Evolutionary conservation across 192 early-diverging fungal species (phyloP).

Genomic region (Coemansia sp.): DNA sequence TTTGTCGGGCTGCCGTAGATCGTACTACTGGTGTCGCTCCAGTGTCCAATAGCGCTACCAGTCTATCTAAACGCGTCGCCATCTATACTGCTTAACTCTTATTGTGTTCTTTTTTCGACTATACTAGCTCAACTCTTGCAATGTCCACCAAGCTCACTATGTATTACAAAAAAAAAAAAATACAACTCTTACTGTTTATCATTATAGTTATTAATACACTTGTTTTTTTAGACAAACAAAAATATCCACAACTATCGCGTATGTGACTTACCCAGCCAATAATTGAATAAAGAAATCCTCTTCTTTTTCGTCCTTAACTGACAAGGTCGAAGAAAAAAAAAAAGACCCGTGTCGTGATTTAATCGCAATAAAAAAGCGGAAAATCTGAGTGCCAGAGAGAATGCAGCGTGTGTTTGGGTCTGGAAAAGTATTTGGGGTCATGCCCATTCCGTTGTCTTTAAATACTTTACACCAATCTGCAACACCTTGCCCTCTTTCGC

Average conservation of each 20-base stretch:
- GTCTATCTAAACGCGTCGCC: constrained; percentile 80
- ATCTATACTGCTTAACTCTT: constrained; percentile 9
- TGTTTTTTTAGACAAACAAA: background rate
- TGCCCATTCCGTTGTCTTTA: background rate
- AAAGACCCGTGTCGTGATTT: background rate
- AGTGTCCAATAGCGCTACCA: constrained; percentile 90
- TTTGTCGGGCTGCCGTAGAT: constrained; percentile 88
- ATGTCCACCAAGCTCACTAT: background rate
- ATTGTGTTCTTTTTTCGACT: too few relatives aligned
- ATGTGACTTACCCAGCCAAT: background rate
- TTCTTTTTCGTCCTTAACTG: background rate
- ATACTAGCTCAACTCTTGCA: background rate
- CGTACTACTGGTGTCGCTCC: constrained; percentile 87
- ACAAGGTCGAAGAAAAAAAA: background rate
- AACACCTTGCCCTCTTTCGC: background rate
- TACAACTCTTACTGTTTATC: background rate
- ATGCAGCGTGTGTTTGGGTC: background rate
- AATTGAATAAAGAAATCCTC: background rate
- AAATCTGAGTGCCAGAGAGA: background rate
- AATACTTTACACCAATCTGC: background rate
- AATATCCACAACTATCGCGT: background rate
- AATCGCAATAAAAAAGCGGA: background rate
- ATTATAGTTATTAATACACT: background rate
- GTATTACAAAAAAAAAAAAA: background rate
- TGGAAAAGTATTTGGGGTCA: constrained; percentile 2